Conservation (phyloP, 2,329 filamentous ascomycete genomes). For the Cladosporium sphaerospermum region DNA sequence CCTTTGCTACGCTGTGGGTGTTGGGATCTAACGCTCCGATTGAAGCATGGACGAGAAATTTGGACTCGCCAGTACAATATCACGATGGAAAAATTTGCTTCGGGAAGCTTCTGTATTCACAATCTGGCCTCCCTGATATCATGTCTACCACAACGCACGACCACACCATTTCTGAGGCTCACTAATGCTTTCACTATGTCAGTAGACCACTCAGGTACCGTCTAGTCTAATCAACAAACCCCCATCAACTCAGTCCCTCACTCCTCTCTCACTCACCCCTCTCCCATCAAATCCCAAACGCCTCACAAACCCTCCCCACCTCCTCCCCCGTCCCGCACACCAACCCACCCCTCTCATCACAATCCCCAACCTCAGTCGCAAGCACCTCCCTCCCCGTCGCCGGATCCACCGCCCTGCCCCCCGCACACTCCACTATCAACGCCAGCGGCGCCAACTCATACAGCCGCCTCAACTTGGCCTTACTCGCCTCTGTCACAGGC, state of each 20-base stretch:
- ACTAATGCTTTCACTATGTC: too few relatives aligned
- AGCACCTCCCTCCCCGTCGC: slow-evolving; percentile 10
- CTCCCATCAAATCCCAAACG: slow-evolving; percentile 4
- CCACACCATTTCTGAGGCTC: too few relatives aligned
- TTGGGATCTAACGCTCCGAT: too few relatives aligned
- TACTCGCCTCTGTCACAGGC: slow-evolving; percentile 47
- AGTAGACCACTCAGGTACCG: too few relatives aligned
- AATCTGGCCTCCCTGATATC: too few relatives aligned
- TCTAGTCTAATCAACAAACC: not conserved
- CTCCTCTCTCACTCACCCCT: not conserved
- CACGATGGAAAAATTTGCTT: too few relatives aligned
- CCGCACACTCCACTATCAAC: slow-evolving; percentile 54
- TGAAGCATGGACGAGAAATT: too few relatives aligned
- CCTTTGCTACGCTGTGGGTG: too few relatives aligned
- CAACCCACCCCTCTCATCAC: slow-evolving; percentile 29
- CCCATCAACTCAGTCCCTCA: not conserved
- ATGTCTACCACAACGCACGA: too few relatives aligned
- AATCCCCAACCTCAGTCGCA: slow-evolving; percentile 18
- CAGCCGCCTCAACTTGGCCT: slow-evolving; percentile 53
- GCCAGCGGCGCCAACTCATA: slow-evolving; percentile 58
- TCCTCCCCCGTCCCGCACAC: slow-evolving; percentile 29
- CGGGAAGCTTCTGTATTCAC: too few relatives aligned
- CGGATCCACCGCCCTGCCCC: slow-evolving; percentile 51
- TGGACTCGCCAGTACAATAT: too few relatives aligned
- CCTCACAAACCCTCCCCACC: slow-evolving; percentile 22